phyloP scores from a whole-genome alignment of 139 green algal species.

The Limnomonas spitsbergensis region DNA sequence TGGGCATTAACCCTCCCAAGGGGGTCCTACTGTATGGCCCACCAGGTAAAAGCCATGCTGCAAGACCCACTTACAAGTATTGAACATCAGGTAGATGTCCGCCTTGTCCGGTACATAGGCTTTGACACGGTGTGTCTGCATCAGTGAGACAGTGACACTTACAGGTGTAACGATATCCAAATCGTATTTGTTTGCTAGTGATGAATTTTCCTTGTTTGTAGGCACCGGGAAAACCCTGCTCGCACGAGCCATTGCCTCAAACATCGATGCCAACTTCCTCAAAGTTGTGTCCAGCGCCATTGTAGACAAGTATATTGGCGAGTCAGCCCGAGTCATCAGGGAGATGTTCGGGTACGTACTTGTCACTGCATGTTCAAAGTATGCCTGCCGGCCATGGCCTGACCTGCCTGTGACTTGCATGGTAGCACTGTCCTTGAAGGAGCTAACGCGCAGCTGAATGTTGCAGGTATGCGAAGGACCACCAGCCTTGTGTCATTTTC shows the following conservation, averaged over 20 bases:
- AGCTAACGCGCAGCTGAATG: not conserved
- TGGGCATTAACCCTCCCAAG: conserved; percentile 98
- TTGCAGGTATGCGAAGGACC: conserved; percentile 15
- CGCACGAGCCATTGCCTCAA: conserved; percentile 83
- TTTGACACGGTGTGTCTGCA: not conserved
- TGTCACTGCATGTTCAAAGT: not conserved
- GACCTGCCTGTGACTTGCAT: not conserved
- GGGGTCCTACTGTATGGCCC: conserved; percentile 83
- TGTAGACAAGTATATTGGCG: conserved; percentile 99
- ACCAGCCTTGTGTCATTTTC: conserved; percentile 99
- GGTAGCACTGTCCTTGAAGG: not conserved
- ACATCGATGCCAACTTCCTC: conserved; percentile 91
- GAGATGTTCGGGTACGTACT: conserved; percentile 92
- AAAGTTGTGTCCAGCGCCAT: conserved; percentile 96
- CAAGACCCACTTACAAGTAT: conserved; percentile 68
- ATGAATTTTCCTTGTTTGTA: conserved; percentile 1
- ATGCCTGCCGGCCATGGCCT: not conserved
- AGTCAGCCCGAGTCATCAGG: conserved; percentile 91
- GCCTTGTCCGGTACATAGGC: too few species aligned
- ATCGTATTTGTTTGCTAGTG: not conserved
- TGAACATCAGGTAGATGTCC: too few species aligned
- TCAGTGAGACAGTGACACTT: not conserved
- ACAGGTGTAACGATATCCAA: not conserved
- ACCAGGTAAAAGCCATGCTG: conserved; percentile 79
- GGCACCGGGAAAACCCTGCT: conserved; percentile 88